Evolutionary conservation across 192 early-diverging fungal genomes (phyloP).

Genomic region (Kickxella alabastrina): DNA sequence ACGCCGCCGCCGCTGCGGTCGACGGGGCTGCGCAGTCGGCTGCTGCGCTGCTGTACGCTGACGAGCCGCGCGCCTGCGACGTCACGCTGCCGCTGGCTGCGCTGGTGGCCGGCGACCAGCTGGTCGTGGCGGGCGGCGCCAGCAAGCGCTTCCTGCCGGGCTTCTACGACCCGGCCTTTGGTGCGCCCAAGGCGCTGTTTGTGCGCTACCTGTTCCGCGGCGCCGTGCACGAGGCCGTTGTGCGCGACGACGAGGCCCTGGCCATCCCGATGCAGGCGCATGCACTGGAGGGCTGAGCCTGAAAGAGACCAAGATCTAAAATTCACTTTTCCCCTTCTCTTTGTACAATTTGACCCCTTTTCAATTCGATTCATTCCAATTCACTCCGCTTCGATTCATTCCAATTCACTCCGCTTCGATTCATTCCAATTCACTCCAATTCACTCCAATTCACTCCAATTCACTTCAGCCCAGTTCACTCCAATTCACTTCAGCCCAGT

Average conservation of each 20-base stretch:
- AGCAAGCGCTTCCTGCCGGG: slow-evolving; percentile 90
- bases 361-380: too few species aligned
- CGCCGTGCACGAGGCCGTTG: slow-evolving; percentile 72
- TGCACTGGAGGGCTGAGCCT: slow-evolving; percentile 18
- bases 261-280: slow-evolving; percentile 69
- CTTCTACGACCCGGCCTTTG: slow-evolving; percentile 95
- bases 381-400: too few species aligned
- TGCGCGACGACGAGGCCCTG: slow-evolving; percentile 73
- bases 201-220: slow-evolving; percentile 83
- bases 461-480: too few species aligned
- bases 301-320: too few species aligned
- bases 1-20: slow-evolving; percentile 15
- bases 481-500: too few species aligned
- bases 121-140: slow-evolving; percentile 80
- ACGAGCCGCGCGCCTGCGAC: slow-evolving; percentile 56
- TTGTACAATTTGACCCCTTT: too few species aligned
- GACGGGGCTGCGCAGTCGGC: slow-evolving; percentile 10
- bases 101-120: slow-evolving; percentile 78
- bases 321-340: too few species aligned
- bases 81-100: slow-evolving; percentile 84
- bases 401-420: too few species aligned
- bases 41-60: slow-evolving; percentile 17
- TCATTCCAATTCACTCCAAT: too few species aligned
- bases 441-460: too few species aligned
- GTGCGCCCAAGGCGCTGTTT: slow-evolving; percentile 75